Conservation (phyloP, 1,139 yeast species). For the Spathaspora sp. region DNA sequence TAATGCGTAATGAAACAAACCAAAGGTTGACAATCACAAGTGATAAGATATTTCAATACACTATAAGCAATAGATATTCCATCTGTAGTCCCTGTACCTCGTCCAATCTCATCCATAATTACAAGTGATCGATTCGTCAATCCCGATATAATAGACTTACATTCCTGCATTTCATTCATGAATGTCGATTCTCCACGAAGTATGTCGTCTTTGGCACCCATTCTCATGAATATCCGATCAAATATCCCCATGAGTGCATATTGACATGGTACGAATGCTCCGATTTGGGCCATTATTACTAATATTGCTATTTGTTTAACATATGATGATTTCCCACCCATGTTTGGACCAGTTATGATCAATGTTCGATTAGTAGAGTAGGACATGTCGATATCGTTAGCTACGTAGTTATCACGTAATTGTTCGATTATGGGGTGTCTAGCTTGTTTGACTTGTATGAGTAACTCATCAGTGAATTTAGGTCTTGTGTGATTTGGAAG, state of each 20-base stretch:
- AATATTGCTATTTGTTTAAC: conserved; percentile 63
- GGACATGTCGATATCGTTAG: conserved; percentile 63
- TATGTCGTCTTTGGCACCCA: conserved; percentile 78
- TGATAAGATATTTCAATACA: conserved; percentile 63
- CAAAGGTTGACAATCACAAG: conserved; percentile 46
- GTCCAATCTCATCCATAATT: conserved; percentile 82
- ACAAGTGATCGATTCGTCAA: conserved; percentile 54
- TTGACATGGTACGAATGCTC: conserved; percentile 44
- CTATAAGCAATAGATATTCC: conserved; percentile 87
- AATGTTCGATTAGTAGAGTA: conserved; percentile 48
- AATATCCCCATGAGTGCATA: conserved; percentile 55
- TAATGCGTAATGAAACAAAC: conserved; percentile 86
- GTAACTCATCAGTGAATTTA: conserved; percentile 48
- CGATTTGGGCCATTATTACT: conserved; percentile 53
- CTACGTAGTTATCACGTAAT: conserved; percentile 52
- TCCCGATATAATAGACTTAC: conserved; percentile 51
- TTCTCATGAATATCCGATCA: conserved; percentile 54
- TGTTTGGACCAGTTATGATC: conserved; percentile 61
- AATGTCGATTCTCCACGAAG: conserved; percentile 71
- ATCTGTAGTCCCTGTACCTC: conserved; percentile 87
- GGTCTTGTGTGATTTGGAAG: conserved; percentile 57
- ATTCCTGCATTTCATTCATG: conserved; percentile 72
- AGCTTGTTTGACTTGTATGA: conserved; percentile 55
- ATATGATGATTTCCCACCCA: conserved; percentile 78
- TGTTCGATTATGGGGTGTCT: conserved; percentile 82